A percentile compares a stretch with the other conserved stretches of the same genome.
phyloP scores from a whole-genome alignment of 495 filamentous ascomycete genomes.

The Daldinia caldariorum region DNA sequence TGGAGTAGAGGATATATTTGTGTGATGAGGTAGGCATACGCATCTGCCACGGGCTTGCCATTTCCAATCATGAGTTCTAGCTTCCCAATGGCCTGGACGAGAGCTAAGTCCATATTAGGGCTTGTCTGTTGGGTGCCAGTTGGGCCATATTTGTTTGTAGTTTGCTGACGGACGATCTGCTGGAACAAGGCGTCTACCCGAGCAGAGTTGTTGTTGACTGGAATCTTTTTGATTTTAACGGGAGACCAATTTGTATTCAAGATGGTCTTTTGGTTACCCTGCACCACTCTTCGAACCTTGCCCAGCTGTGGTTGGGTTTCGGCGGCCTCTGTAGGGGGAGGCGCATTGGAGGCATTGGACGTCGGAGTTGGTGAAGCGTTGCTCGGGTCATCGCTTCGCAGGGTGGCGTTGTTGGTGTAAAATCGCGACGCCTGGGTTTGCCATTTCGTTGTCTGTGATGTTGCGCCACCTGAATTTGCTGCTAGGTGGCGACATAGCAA shows the following conservation, averaged over 20 bases:
- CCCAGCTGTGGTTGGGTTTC: background rate
- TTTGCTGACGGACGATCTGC: slow-evolving; percentile 42
- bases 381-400: slow-evolving; percentile 18
- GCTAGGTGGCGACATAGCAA: slow-evolving; percentile 45
- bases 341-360: background rate
- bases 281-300: background rate
- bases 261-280: background rate
- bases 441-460: slow-evolving; percentile 57
- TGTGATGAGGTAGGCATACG: slow-evolving; percentile 54
- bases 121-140: background rate
- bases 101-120: slow-evolving; percentile 13
- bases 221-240: background rate
- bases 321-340: background rate
- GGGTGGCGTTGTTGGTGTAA: slow-evolving; percentile 12
- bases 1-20: slow-evolving; percentile 48
- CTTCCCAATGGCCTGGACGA: slow-evolving; percentile 46
- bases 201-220: slow-evolving; percentile 12
- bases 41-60: slow-evolving; percentile 37
- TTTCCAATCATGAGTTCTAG: slow-evolving; percentile 52
- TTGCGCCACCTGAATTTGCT: slow-evolving; percentile 25
- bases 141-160: slow-evolving; percentile 7
- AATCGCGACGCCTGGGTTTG: slow-evolving; percentile 45
- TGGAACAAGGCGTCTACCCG: slow-evolving; percentile 41
- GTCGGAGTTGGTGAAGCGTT: background rate
- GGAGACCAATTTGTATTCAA: slow-evolving; percentile 9